These are phyloP conservation scores for Gymnopus androsaceus DNA, from an alignment of 1,284 basidiomycete genomes.

Conservation along the genomic window DNA sequence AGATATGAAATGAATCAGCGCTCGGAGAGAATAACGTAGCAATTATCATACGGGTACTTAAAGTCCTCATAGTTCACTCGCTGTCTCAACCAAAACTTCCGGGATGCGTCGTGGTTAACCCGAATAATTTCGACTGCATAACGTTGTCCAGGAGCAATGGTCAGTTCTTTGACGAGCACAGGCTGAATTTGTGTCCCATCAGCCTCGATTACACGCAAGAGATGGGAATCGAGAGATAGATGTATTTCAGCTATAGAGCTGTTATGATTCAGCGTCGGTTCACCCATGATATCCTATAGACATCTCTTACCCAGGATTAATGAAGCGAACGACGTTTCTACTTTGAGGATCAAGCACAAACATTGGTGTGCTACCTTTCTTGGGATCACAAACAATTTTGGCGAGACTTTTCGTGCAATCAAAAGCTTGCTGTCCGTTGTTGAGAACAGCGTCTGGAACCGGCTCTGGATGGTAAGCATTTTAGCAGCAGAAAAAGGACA, in stretches of 20 bases:
- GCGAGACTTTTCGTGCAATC: slow-evolving; percentile 14
- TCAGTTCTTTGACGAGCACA: slow-evolving; percentile 9
- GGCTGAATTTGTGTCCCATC: slow-evolving; percentile 11
- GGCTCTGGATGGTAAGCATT: neutral
- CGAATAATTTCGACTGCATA: slow-evolving; percentile 7
- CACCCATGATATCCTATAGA: too few species aligned
- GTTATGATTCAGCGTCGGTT: neutral
- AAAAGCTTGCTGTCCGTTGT: slow-evolving; percentile 12
- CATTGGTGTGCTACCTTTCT: neutral
- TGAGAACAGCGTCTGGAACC: slow-evolving; percentile 13
- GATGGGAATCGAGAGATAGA: slow-evolving; percentile 10
- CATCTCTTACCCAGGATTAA: slow-evolving; percentile 9
- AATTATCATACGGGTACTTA: slow-evolving; percentile 13
- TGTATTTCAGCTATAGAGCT: slow-evolving; percentile 12
- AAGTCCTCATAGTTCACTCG: slow-evolving; percentile 11
- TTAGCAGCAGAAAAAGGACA: neutral
- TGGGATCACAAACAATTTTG: slow-evolving; percentile 10
- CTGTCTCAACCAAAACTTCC: slow-evolving; percentile 10
- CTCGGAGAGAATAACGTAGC: neutral
- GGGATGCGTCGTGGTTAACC: neutral
- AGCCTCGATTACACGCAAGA: slow-evolving; percentile 12
- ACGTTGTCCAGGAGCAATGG: slow-evolving; percentile 10
- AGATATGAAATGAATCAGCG: neutral
- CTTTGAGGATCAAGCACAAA: slow-evolving; percentile 5
- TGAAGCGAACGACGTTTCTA: slow-evolving; percentile 8